Percentiles rank a stretch among this genome's conserved stretches.
Conservation (phyloP, 768 basidiomycete genomes). For the Lanmaoa pseudosensibilis region DNA sequence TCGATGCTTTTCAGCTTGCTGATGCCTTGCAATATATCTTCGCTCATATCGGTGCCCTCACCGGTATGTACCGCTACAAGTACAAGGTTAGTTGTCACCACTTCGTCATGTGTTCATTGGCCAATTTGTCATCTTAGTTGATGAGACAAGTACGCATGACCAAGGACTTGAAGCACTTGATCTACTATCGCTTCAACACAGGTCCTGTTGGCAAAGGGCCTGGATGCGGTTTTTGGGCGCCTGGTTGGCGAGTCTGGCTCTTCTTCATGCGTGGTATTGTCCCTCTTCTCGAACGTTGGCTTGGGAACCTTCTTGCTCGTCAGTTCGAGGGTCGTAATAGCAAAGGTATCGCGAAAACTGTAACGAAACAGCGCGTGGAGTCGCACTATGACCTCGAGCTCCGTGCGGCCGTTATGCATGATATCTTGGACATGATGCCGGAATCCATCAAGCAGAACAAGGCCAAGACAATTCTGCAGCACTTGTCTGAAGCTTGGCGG, state of each 20-base stretch:
- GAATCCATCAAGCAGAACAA: conserved; percentile 99
- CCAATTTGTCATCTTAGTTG: conserved; percentile 47
- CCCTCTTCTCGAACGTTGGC: conserved; percentile 95
- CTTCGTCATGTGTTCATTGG: background rate
- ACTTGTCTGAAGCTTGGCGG: conserved; percentile 97
- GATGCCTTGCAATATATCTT: conserved; percentile 99
- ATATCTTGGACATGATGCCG: conserved; percentile 99
- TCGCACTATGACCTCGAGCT: conserved; percentile 98
- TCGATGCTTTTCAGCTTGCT: conserved; percentile 98
- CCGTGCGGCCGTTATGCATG: conserved; percentile 98
- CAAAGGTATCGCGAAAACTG: conserved; percentile 95
- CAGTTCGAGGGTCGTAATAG: conserved; percentile 98
- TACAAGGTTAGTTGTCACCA: conserved; percentile 70
- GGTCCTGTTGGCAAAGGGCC: conserved; percentile 99
- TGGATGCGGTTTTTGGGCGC: conserved; percentile 99
- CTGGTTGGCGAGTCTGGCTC: conserved; percentile 99
- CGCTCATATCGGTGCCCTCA: conserved; percentile 94
- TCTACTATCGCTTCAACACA: conserved; percentile 99
- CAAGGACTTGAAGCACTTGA: conserved; percentile 97
- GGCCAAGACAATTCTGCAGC: conserved; percentile 98
- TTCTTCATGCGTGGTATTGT: conserved; percentile 99
- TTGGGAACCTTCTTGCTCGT: conserved; percentile 94
- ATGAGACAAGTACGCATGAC: conserved; percentile 99
- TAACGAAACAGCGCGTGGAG: conserved; percentile 98
- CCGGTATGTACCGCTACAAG: conserved; percentile 99